These are phyloP conservation scores for Fusarium fracticaudum DNA, from an alignment of 2,329 filamentous ascomycete species.

Conservation along the genomic window DNA sequence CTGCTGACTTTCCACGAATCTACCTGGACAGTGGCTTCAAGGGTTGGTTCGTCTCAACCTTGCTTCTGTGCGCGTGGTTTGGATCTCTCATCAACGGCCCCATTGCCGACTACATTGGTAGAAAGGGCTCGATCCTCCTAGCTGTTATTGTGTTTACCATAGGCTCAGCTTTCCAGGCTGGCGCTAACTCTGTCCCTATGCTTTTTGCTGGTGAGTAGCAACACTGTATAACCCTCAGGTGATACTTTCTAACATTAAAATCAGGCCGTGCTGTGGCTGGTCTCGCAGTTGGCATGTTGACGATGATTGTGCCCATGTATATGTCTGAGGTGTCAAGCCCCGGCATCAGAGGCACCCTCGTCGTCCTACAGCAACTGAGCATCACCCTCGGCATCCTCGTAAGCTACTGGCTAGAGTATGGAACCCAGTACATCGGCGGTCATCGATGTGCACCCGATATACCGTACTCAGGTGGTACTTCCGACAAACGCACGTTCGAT, in stretches of 20 bases:
- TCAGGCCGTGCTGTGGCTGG: not conserved
- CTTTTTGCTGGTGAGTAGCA: constrained; percentile 47
- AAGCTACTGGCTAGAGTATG: constrained; percentile 46
- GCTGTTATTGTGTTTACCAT: constrained; percentile 50
- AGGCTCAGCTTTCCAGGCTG: constrained; percentile 56
- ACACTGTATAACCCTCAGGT: too few species aligned
- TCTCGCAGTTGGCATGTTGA: constrained; percentile 24
- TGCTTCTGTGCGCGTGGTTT: constrained; percentile 58
- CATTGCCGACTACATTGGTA: constrained; percentile 45
- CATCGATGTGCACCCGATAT: constrained; percentile 1
- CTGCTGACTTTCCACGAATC: constrained; percentile 46
- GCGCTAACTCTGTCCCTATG: constrained; percentile 52
- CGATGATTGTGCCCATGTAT: constrained; percentile 52
- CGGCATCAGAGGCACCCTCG: constrained; percentile 57
- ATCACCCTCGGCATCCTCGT: constrained; percentile 45
- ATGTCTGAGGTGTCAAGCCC: constrained; percentile 60
- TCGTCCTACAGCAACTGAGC: constrained; percentile 53
- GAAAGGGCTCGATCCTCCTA: constrained; percentile 47
- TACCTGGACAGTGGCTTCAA: constrained; percentile 50
- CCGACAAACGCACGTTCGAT: not conserved
- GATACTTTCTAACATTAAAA: not conserved
- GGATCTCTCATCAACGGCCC: constrained; percentile 56
- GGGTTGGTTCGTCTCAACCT: constrained; percentile 59
- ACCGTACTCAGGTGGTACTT: not conserved
- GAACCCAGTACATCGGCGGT: constrained; percentile 39